Conservation (phyloP, 495 filamentous ascomycete genomes). For the Penicilliopsis zonata region DNA sequence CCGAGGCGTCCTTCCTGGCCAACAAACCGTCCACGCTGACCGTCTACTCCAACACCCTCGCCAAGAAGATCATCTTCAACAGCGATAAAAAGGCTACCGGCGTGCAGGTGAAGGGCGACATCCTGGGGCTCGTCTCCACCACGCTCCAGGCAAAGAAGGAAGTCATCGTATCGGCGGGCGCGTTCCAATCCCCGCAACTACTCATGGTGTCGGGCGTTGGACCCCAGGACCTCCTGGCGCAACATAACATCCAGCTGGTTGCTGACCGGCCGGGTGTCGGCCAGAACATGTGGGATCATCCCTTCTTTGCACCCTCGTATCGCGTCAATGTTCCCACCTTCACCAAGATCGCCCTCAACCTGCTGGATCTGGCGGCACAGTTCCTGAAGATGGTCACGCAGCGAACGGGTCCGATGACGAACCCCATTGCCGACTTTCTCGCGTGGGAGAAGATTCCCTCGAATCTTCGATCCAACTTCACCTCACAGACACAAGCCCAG, state of each 20-base stretch:
- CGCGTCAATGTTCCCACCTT: constrained; percentile 14
- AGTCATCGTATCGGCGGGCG: constrained; percentile 45
- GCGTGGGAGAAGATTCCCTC: constrained; percentile 35
- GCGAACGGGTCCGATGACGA: constrained; percentile 18
- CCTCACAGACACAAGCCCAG: constrained; percentile 2
- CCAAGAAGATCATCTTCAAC: constrained; percentile 6
- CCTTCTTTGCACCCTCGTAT: constrained; percentile 13
- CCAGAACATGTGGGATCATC: constrained; percentile 34
- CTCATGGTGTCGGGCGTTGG: constrained; percentile 41
- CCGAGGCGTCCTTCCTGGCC: neutral
- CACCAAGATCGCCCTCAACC: constrained; percentile 4
- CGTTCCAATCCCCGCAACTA: constrained; percentile 34
- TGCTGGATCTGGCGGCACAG: too few relatives aligned
- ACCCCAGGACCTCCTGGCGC: constrained; percentile 19
- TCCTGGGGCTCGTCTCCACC: too few relatives aligned
- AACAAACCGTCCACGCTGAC: neutral
- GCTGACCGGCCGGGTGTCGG: constrained; percentile 34
- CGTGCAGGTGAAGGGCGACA: constrained; percentile 2
- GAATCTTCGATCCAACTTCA: constrained; percentile 7
- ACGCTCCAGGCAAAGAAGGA: constrained; percentile 35
- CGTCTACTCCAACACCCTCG: constrained; percentile 3
- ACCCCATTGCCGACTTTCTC: constrained; percentile 14
- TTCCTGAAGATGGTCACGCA: too few relatives aligned
- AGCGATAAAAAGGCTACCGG: neutral
- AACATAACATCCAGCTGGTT: constrained; percentile 28